phyloP scores from a whole-genome alignment of 164 flowering plant species.

The Sextonia rubra region DNA sequence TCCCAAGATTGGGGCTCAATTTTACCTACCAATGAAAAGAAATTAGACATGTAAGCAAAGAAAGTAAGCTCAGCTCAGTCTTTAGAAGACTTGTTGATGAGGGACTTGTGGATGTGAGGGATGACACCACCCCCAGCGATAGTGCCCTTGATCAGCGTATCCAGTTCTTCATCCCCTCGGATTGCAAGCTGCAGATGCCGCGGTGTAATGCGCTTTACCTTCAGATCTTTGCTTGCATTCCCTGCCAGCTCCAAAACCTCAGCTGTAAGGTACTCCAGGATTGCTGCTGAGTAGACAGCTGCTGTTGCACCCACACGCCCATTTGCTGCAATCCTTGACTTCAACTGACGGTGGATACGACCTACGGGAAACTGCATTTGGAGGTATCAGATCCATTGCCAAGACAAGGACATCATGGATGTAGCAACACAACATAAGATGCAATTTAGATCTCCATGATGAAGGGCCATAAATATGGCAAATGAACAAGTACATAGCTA shows the following conservation, averaged over 20 bases:
- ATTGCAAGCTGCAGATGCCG: conserved; percentile 91
- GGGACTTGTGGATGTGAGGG: conserved; percentile 96
- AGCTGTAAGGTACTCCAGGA: conserved; percentile 85
- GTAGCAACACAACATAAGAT: no score
- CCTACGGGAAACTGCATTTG: conserved; percentile 75
- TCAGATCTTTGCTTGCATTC: conserved; percentile 90
- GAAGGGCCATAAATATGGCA: no score
- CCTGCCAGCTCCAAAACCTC: conserved; percentile 93
- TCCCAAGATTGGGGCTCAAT: not conserved
- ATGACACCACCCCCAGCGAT: conserved; percentile 96
- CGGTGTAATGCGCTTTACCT: conserved; percentile 93
- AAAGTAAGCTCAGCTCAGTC: conserved; percentile 33
- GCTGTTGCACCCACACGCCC: conserved; percentile 95
- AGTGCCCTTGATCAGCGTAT: conserved; percentile 89
- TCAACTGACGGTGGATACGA: conserved; percentile 76
- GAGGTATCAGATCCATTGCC: no score
- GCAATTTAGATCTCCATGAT: no score
- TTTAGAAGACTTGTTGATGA: conserved; percentile 85
- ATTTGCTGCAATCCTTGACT: conserved; percentile 61
- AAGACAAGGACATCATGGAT: no score
- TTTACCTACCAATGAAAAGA: not conserved
- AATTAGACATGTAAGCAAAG: not conserved
- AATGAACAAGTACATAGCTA: no score
- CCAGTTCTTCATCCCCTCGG: conserved; percentile 93
- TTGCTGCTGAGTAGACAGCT: conserved; percentile 89